Evolutionary conservation across 1,284 basidiomycete genomes (phyloP), one percentile per base, ranked within the genome.

Genomic region (Blastosporella zonata): DNA sequence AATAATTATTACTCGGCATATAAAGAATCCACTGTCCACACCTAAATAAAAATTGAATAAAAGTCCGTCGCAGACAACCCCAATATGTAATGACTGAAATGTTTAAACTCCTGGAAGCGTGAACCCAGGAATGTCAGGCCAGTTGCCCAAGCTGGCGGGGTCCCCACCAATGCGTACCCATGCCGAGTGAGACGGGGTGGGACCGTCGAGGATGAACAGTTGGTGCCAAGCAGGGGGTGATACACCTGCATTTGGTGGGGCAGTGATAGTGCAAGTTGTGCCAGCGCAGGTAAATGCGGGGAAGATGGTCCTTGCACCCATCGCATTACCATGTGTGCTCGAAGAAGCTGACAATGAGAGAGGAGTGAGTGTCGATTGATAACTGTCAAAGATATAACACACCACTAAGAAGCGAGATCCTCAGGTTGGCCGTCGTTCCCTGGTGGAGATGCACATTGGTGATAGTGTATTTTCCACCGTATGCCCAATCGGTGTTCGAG

Each of bases 111-210:
- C 86, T 2, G 85, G 86, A 1, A 62, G 61, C 3, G 75, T 78
- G 60, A 88, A 88, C 47, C 81, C 85, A 25, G 80, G 71, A 56
- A 75, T 67, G 43, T 76, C 43, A 0, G 85, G 85, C 87, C 85
- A 88, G 54, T 83, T 78, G 0, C 86, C 86, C 6, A 88, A 63
- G 40, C 69, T 15, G 0, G 70, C 74, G 0, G 86, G 87, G 63
- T 88, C 85, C 1, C 85, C 86, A 20, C 85, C 86, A 52, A 89
- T 85, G 15, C 86, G 79, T 13, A 89, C 77, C 82, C 84, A 89
- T 10, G 73, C 64, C 13, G 82, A 82, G 56, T 79, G 74, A 15
- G 85, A 87, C 5, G 86, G 86, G 2, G 84, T 89, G 12, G 84
- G 79, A 0, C 85, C 86, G 48, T 88, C 86, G 25, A 89, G 69